A percentile compares a stretch with the other conserved stretches of the same genome.
phyloP scores from a whole-genome alignment of 164 flowering plant genomes.

The Dillenia turbinata region DNA sequence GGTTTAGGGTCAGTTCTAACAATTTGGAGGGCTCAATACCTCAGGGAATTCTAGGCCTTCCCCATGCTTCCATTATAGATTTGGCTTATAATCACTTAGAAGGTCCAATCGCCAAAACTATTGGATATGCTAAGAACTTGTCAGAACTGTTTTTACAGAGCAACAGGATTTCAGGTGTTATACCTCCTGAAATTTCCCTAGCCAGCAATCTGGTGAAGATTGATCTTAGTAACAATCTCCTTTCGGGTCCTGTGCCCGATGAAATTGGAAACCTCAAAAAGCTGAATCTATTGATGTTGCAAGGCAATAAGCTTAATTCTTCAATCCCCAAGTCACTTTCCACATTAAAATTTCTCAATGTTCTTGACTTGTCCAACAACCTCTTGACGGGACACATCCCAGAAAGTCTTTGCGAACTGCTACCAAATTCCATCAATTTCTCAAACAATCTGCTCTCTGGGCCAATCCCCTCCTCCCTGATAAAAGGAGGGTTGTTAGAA shows the following conservation, averaged over 20 bases:
- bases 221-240: conserved; percentile 71
- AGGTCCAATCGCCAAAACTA: conserved; percentile 44
- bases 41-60: conserved; percentile 57
- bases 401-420: conserved; percentile 49
- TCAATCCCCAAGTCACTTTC: conserved; percentile 72
- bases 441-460: conserved; percentile 76
- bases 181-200: conserved; percentile 67
- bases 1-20: conserved; percentile 80
- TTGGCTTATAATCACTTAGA: conserved; percentile 47
- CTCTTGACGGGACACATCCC: conserved; percentile 72
- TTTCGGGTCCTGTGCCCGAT: conserved; percentile 76
- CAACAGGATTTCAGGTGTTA: conserved; percentile 63
- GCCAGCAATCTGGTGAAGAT: conserved; percentile 72
- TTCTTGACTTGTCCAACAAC: conserved; percentile 84
- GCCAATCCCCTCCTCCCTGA: conserved; percentile 56
- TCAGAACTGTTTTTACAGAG: conserved; percentile 68
- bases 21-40: conserved; percentile 60
- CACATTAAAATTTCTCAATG: conserved; percentile 60
- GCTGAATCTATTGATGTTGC: conserved; percentile 66
- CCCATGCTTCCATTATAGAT: conserved; percentile 75
- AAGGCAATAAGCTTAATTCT: conserved; percentile 62
- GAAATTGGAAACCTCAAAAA: conserved; percentile 58
- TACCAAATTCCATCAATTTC: conserved; percentile 77
- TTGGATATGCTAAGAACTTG: conserved; percentile 60
- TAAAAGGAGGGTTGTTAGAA: conserved; percentile 58